Base-by-base conservation (phyloP, 495 filamentous ascomycete species). In the Cryomyces antarcticus region DNA sequence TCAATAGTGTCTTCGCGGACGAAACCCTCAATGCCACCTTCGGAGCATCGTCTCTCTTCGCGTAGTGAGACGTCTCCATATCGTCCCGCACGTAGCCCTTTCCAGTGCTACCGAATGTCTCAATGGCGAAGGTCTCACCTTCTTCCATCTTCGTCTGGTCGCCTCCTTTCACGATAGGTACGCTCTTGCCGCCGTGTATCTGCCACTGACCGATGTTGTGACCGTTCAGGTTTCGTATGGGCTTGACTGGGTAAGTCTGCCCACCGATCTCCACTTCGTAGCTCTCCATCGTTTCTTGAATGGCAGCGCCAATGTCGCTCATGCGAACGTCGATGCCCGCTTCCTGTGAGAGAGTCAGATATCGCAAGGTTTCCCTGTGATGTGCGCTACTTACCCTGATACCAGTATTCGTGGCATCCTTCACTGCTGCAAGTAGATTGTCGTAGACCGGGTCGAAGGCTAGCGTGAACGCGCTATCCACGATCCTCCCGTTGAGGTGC, bases 251-350 rank as follows among this genome's bases (percentile, higher is more conserved):
- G 36, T 65, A 60, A 4, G 63, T 71, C 43, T 67, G 62, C 11
- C 71, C 71, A 11, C 57, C 60, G 44, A 78, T 66, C 51, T 73
- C 69, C 12, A 71, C 62, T 46, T 78, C 74, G 49, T 77, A 76
- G 60, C 68, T 73, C 54, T 78, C 74, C 74, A 78, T 78, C 6
- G 64, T 68, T 51, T 78, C 74, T 49, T 78, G 74, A 40, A 78
- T 76, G 3, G 68, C 70, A 7, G 66, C 71, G 38, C 74, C 67
- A 39, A 78, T 70, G 39, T 78, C 72, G 28, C 63, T 61, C 39
- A 78, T 67, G 28, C 74, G 66, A 3, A 70, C 72, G 50, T 78
- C 74, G 41, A 77, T 70, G 24, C 74, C 74, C 27, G 74, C 70
- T 57, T 65, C 62, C 64, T 70, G 52, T 4, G 5, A 5, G 17